Conservation (phyloP, 23 red algal species). For the Pyropia yezoensis region DNA sequence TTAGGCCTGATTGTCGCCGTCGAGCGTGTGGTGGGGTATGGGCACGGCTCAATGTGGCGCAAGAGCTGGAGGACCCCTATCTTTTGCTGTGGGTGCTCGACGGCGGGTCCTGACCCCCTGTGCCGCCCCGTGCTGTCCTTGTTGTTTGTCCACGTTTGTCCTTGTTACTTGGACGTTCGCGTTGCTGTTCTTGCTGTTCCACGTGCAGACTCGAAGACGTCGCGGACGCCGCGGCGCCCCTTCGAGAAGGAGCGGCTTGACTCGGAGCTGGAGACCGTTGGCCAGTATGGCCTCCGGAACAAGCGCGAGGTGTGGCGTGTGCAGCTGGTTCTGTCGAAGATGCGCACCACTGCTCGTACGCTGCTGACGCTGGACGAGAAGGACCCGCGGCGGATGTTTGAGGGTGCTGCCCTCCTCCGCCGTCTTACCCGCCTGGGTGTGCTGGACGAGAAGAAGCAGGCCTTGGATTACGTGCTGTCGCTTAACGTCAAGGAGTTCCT, state of each 20-base stretch:
- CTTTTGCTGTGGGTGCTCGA: no score
- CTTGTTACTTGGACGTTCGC: no score
- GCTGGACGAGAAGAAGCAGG: slow-evolving; percentile 85
- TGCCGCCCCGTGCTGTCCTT: no score
- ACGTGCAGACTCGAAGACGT: slow-evolving; percentile 68
- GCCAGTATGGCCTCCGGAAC: slow-evolving; percentile 98
- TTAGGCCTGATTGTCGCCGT: no score
- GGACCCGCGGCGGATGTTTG: slow-evolving; percentile 88
- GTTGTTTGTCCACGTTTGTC: no score
- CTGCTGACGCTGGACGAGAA: slow-evolving; percentile 91
- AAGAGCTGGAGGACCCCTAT: no score
- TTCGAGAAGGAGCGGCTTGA: slow-evolving; percentile 99
- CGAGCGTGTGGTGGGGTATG: no score
- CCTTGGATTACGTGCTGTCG: slow-evolving; percentile 93
- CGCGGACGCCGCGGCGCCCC: slow-evolving; percentile 84
- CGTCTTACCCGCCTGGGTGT: slow-evolving; percentile 90
- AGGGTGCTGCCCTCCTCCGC: slow-evolving; percentile 83
- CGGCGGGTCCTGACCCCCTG: no score
- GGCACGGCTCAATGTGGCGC: no score
- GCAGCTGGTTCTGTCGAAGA: slow-evolving; percentile 95
- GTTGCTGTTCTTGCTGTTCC: background rate
- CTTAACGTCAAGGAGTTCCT: slow-evolving; percentile 97
- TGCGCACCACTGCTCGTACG: slow-evolving; percentile 86
- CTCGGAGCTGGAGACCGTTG: slow-evolving; percentile 78
- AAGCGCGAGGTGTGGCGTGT: slow-evolving; percentile 99